Evolutionary conservation across 805 yeast species (phyloP), one percentile per base, ranked within the genome.

Genomic region (Ogataea pilisensis): DNA sequence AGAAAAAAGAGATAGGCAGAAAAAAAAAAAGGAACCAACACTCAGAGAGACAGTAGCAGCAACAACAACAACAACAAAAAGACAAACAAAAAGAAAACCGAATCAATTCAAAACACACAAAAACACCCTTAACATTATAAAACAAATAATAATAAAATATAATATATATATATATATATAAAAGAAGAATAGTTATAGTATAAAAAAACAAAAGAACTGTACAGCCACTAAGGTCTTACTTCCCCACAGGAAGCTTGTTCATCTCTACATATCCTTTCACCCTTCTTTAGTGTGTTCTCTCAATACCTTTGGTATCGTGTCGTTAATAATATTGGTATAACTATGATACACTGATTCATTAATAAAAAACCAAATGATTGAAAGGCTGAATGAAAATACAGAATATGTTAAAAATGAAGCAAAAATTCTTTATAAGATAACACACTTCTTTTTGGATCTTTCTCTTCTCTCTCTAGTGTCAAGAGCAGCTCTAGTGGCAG

Each of bases 401-500:
- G 26, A 22, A 22, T 22, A 22, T 22, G 26, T 22, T 7, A 22
- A n/a, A 7, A n/a, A n/a, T n/a, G n/a, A 17, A 21, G 24, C 21
- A 26, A 35, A 22, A 22, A 26, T 14, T 8, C 21, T 34, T 67
- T 72, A 85, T 69, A 85, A 76, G 51, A 85, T 72, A 55, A 73
- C 69, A 72, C 95, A 85, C 70, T 76, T 82, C 73, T 75, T 76
- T 72, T 75, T 76, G 14, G 31, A 14, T 60, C 75, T 75, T 58
- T 65, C 69, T 66, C 67, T 63, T 65, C 64, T 63, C 57, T 72
- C 77, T 65, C 81, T 78, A 42, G 80, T 78, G 71, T 75, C 76
- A 56, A 88, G 76, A 16, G 95, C 86, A 42, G 95, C 95, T 64
- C 95, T 78, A 19, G 96, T 87, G 26, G 96, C 96, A 52, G 85